Conservation (phyloP, 2,329 filamentous ascomycete species). For the Nannizziopsis barbatae region DNA sequence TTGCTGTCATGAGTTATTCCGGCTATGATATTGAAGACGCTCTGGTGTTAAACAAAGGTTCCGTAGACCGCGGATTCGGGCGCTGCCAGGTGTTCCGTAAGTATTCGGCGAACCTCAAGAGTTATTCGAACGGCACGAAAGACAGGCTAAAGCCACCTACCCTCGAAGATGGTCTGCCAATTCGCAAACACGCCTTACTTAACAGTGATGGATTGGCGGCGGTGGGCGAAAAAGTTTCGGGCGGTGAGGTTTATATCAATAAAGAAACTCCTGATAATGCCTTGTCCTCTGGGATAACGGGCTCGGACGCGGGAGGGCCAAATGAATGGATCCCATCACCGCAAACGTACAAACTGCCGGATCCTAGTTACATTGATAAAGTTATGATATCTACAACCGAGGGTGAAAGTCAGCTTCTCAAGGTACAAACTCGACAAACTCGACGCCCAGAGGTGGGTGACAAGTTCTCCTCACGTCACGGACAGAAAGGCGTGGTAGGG, state of each 20-base stretch:
- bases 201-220: constrained; percentile 81
- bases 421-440: constrained; percentile 93
- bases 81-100: constrained; percentile 98
- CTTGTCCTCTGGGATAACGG: constrained; percentile 52
- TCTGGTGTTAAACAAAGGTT: constrained; percentile 90
- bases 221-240: constrained; percentile 67
- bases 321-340: constrained; percentile 31
- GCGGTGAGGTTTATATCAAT: constrained; percentile 78
- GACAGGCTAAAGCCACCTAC: constrained; percentile 53
- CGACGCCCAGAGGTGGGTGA: constrained; percentile 88
- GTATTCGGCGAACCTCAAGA: constrained; percentile 72
- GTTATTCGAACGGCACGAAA: constrained; percentile 68
- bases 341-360: constrained; percentile 66
- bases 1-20: constrained; percentile 98
- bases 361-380: constrained; percentile 87
- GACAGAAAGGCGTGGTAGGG: constrained; percentile 93
- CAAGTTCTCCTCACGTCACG: constrained; percentile 97
- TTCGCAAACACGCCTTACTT: constrained; percentile 60
- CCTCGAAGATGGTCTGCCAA: constrained; percentile 49
- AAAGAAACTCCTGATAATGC: constrained; percentile 78
- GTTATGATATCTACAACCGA: constrained; percentile 88
- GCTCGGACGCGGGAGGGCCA: constrained; percentile 47
- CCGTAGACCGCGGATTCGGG: constrained; percentile 86
- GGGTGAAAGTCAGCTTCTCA: constrained; percentile 73
- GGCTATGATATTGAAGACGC: constrained; percentile 99